Base-by-base conservation (phyloP, 1,284 basidiomycete genomes). In the Apiotrichum brassicae region DNA sequence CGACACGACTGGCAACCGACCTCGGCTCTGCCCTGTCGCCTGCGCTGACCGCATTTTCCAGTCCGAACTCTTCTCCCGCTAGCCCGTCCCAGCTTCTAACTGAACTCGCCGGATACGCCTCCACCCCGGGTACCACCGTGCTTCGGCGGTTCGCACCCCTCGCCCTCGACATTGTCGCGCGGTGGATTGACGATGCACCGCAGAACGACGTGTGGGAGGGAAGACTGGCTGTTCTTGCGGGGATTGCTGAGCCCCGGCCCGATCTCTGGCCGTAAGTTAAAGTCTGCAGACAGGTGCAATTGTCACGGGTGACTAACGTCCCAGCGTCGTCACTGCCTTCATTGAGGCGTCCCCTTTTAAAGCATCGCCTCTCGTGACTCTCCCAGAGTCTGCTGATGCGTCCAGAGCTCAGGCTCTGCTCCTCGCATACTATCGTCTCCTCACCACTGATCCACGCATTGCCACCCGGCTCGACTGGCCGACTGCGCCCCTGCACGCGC, bases 381-480 rank as follows among this genome's bases (percentile, higher is more conserved):
- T 66, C 35, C 23, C 51, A 5, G 40, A 43, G 0, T 9, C 72
- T 83, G 22, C 67, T 76, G 0, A 57, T 71, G 13, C 79, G 83
- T 7, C 63, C 12, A 75, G 77, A 16, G 71, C 88, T 5, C 86
- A 91, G 33, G 74, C 76, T 23, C 69, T 86, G 0, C 79, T 94
- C 14, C 77, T 93, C 36, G 80, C 85, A 1, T 87, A 90, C 64
- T 86, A 86, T 62, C 84, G 90, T 33, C 78, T 93, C 35, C 76
- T 91, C 13, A 77, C 79, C 58, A 81, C 82, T 37, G 88, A 88
- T 64, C 81, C 82, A 13, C 72, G 79, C 48, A 76, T 91, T 11
- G 83, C 86, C 2, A 57, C 66, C 12, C 72, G 79, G 16, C 71
- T 83, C n/a, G 63, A 73, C 40, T 91, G 88, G 87, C 75, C 87